Conservation (phyloP, 2,329 filamentous ascomycete genomes). For the Helotiales sp. region DNA sequence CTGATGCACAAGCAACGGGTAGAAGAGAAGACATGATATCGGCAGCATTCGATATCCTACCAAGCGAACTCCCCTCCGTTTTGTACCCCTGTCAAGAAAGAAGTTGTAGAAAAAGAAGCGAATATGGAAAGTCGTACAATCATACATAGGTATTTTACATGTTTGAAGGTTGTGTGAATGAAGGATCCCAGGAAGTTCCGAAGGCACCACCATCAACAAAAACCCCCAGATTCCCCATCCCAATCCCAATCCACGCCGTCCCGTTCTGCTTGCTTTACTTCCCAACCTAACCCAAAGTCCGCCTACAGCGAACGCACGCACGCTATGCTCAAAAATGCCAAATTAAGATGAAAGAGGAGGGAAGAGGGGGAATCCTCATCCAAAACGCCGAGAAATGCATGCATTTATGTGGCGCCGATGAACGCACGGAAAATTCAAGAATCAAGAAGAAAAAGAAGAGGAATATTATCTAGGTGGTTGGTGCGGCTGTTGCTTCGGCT, state of each 20-base stretch:
- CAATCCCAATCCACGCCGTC: not conserved
- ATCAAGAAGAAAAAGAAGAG: not conserved
- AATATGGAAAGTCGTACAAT: slow-evolving; percentile 12
- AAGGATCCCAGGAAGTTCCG: too few relatives aligned
- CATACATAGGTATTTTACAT: slow-evolving; percentile 27
- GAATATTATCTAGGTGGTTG: not conserved
- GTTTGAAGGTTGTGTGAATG: not conserved
- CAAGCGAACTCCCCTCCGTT: too few relatives aligned
- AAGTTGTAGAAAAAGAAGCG: not conserved
- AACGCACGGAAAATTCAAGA: not conserved
- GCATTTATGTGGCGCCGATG: not conserved
- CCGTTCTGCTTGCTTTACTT: not conserved
- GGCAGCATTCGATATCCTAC: not conserved
- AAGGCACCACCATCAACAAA: too few relatives aligned
- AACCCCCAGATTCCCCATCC: too few relatives aligned
- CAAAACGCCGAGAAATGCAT: slow-evolving; percentile 10
- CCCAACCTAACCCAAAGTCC: not conserved
- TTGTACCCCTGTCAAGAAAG: not conserved
- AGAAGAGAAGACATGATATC: not conserved
- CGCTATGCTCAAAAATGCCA: slow-evolving; percentile 15
- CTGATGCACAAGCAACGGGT: not conserved
- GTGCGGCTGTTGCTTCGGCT: not conserved
- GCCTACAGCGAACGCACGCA: not conserved
- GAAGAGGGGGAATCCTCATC: not conserved
- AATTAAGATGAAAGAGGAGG: not conserved